These are phyloP conservation scores for Cephalotrichum gorgonifer DNA, from an alignment of 2,329 filamentous ascomycete species.

Conservation along the genomic window DNA sequence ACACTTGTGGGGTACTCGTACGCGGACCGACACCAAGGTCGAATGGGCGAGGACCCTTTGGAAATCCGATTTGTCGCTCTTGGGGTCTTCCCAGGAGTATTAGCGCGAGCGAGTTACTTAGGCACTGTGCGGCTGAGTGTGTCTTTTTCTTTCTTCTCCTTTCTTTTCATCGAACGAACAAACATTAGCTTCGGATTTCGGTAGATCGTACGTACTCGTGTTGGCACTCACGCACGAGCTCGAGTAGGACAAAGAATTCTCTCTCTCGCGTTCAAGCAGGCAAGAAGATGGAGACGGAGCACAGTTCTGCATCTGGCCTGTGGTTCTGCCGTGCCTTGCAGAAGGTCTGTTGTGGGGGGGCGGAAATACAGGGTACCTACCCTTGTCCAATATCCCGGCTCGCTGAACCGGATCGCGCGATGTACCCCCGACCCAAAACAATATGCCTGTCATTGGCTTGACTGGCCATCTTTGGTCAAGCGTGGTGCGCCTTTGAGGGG, in stretches of 20 bases:
- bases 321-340: conserved; percentile 1
- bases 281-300: background rate
- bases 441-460: background rate
- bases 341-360: background rate
- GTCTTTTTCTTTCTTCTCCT: no score
- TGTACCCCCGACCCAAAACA: background rate
- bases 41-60: no score
- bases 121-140: no score
- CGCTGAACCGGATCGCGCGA: background rate
- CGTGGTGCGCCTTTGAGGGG: background rate
- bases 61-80: no score
- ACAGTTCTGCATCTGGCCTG: conserved; percentile 2
- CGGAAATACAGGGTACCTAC: background rate
- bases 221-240: background rate
- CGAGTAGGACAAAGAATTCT: background rate
- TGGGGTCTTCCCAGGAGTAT: no score
- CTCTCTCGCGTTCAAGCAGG: background rate
- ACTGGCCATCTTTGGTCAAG: background rate
- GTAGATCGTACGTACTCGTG: no score
- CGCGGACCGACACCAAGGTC: no score
- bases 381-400: background rate
- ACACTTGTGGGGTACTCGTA: no score
- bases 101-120: no score
- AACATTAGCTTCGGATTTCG: no score
- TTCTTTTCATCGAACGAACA: no score